A percentile compares a stretch with the other conserved stretches of the same genome.
phyloP scores from a whole-genome alignment of 1,139 yeast species.

The Torulaspora globosa region DNA sequence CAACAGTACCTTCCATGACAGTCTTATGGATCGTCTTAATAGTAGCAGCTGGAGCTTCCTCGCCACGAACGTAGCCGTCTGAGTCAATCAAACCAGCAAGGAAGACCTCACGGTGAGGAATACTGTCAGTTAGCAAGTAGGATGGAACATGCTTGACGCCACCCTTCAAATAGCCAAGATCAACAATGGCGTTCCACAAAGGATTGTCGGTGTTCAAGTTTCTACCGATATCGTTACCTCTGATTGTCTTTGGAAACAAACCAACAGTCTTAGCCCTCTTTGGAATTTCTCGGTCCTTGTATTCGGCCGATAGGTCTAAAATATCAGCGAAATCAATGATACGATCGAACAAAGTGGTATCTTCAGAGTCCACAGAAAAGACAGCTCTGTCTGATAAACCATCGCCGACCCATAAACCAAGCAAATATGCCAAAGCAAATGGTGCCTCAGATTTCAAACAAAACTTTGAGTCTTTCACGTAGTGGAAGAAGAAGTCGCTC shows the following conservation, averaged over 20 bases:
- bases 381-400: constrained; percentile 13
- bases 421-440: constrained; percentile 32
- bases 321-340: constrained; percentile 18
- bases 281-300: too few relatives aligned
- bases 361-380: constrained; percentile 29
- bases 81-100: constrained; percentile 44
- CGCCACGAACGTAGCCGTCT: constrained; percentile 35
- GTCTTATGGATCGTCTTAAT: constrained; percentile 14
- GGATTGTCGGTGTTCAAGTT: neutral
- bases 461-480: constrained; percentile 15
- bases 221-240: too few relatives aligned
- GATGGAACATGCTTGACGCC: constrained; percentile 26
- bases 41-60: constrained; percentile 32
- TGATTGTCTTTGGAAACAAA: constrained; percentile 3
- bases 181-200: constrained; percentile 11
- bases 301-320: constrained; percentile 17
- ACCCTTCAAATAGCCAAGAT: constrained; percentile 5
- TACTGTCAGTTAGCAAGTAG: constrained; percentile 24
- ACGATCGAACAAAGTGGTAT: constrained; percentile 18
- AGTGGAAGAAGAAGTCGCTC: constrained; percentile 27
- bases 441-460: constrained; percentile 20
- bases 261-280: constrained; percentile 4
- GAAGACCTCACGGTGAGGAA: constrained; percentile 41
- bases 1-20: constrained; percentile 35
- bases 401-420: constrained; percentile 25